phyloP scores from a whole-genome alignment of 2,329 filamentous ascomycete species.

The Xylaria sp. region DNA sequence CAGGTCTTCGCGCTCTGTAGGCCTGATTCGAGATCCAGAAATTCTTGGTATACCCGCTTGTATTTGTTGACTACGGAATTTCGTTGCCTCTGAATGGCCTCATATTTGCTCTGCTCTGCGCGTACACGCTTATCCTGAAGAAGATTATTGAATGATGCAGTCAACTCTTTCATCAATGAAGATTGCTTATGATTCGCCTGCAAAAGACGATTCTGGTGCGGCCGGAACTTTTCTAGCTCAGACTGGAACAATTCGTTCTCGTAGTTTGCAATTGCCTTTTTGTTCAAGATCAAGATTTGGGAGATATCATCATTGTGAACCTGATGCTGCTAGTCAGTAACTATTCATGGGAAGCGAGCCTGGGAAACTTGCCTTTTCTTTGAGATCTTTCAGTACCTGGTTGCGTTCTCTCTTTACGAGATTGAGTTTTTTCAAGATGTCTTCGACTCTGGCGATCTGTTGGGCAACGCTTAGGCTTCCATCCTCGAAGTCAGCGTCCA shows the following conservation, averaged over 20 bases:
- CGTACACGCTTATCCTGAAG: constrained; percentile 94
- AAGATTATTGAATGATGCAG: constrained; percentile 84
- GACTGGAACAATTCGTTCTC: constrained; percentile 93
- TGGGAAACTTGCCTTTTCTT: constrained; percentile 82
- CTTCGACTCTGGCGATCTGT: constrained; percentile 89
- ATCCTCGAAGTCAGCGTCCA: constrained; percentile 94
- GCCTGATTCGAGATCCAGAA: constrained; percentile 87
- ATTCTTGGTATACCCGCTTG: constrained; percentile 91
- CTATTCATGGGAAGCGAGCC: neutral
- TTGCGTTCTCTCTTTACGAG: constrained; percentile 91
- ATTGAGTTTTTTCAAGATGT: constrained; percentile 89
- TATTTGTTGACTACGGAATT: constrained; percentile 86
- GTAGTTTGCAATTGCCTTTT: constrained; percentile 93
- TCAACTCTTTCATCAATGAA: constrained; percentile 93
- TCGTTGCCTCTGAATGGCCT: constrained; percentile 84
- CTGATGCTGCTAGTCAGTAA: constrained; percentile 60
- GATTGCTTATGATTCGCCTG: constrained; percentile 97
- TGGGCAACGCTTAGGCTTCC: constrained; percentile 83
- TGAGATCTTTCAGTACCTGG: constrained; percentile 94
- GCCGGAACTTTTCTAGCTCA: constrained; percentile 96
- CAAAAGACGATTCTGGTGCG: constrained; percentile 89
- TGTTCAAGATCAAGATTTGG: constrained; percentile 96
- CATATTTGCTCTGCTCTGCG: constrained; percentile 95
- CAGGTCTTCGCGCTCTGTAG: constrained; percentile 89
- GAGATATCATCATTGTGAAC: constrained; percentile 97